Evolutionary conservation across 306 rosid species (phyloP), one percentile per base, ranked within the genome.

Genomic region (Ochetophila trinervis): DNA sequence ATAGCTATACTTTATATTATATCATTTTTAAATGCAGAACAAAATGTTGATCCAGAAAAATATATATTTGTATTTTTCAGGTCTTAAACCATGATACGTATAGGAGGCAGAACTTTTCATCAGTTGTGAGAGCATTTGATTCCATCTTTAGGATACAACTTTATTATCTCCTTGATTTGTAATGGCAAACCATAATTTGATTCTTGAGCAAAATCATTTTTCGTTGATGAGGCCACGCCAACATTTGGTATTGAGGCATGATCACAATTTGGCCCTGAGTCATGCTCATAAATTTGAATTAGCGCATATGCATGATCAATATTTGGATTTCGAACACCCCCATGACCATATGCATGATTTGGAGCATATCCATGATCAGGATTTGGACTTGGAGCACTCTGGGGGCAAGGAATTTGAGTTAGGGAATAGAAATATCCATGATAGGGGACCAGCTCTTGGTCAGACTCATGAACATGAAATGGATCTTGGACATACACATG

Each of bases 161-260:
- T 24, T 59, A 19, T 17, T 60, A 55, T 42, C 54, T 34, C 63
- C 18, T 47, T 60, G 53, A 27, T 6, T 66, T 62, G 69, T 22
- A 37, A 82, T 82, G 83, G 74, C 71, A 27, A 78, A 60, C 61
- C 64, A 75, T 44, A 70, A 63, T 58, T 55, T 67, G 37, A 32
- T 70, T 54, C 24, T 71, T 2, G 75, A 78, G 51, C 73, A 78
- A 68, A 63, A 54, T 70, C 70, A 30, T 32, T n/a, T 36, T 49
- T 35, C 56, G 40, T 21, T 68, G 5, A 19, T 65, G 42, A 48
- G 69, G 55, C 53, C 71, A 17, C 53, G 37, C 51, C 44, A 50
- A 48, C 58, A 57, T 20, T 49, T 78, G 62, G 78, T 16, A 57
- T 18, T 57, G 47, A 65, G 59, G 48, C 78, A 67, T 52, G 32